Conservation (phyloP, 164 flowering plant species). For the Liriodendron chinense region DNA sequence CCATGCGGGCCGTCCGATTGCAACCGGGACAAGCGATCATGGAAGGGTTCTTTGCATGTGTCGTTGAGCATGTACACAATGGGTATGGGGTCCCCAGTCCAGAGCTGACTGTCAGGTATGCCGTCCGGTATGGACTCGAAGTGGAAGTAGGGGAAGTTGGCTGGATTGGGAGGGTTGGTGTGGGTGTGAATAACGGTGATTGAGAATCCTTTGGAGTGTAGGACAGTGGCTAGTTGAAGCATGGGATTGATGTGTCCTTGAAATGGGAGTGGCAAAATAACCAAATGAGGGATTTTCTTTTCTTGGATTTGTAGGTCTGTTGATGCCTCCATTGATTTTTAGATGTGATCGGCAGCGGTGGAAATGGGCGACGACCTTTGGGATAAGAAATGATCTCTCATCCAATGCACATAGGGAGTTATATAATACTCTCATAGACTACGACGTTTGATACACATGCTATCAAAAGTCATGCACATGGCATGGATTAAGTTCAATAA, state of each 20-base stretch:
- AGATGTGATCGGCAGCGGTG: no score
- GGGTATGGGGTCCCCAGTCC: not conserved
- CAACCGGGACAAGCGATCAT: conserved; percentile 19
- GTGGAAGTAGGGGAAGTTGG: no score
- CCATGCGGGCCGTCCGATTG: not conserved
- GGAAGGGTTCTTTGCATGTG: conserved; percentile 16
- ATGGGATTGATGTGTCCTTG: conserved; percentile 55
- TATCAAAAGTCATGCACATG: no score
- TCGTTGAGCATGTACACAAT: not conserved
- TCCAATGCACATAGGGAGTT: no score
- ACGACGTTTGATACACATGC: no score
- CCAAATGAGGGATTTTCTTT: no score
- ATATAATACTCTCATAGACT: no score
- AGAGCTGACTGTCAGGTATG: not conserved
- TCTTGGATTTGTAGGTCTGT: no score
- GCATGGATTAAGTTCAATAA: no score
- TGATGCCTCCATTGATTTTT: no score
- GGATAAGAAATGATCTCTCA: no score
- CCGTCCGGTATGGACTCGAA: conserved; percentile 27
- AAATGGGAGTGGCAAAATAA: conserved; percentile 35
- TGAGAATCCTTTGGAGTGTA: conserved; percentile 46
- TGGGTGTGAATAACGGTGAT: conserved; percentile 40
- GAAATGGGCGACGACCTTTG: no score
- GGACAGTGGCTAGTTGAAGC: conserved; percentile 42
- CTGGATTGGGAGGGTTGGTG: conserved; percentile 40